Conservation (phyloP, 306 rosid species). For the Pterocarpus macrocarpus region DNA sequence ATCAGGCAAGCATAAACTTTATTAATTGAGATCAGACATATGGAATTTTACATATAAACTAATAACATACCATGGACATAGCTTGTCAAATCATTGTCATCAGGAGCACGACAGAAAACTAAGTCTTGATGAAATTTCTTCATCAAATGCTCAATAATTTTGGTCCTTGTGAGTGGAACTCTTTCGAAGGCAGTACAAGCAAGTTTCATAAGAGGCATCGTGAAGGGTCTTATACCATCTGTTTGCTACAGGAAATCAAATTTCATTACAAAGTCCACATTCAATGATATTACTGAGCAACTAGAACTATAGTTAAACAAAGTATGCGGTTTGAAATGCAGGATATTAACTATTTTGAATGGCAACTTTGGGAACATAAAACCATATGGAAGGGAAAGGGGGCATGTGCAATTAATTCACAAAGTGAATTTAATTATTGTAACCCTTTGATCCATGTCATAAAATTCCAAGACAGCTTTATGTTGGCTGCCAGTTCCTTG, state of each 20-base stretch:
- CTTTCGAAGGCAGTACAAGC: conserved; percentile 96
- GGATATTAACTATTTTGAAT: neutral
- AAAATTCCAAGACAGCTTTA: too few species aligned
- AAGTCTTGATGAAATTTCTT: conserved; percentile 85
- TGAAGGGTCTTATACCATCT: conserved; percentile 96
- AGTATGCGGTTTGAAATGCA: conserved; percentile 22
- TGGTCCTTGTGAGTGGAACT: conserved; percentile 85
- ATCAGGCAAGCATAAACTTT: neutral
- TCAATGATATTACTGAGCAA: conserved; percentile 20
- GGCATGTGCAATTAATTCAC: neutral
- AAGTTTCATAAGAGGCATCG: conserved; percentile 95
- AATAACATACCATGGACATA: conserved; percentile 70
- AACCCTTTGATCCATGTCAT: neutral
- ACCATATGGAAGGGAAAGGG: conserved; percentile 21
- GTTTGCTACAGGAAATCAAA: conserved; percentile 62
- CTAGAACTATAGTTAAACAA: conserved; percentile 30
- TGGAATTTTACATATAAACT: conserved; percentile 5
- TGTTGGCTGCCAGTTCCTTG: too few species aligned
- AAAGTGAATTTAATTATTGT: neutral
- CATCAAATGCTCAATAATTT: conserved; percentile 78
- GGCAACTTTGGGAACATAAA: neutral
- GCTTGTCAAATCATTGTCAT: conserved; percentile 71
- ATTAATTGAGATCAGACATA: conserved; percentile 5
- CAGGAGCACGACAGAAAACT: conserved; percentile 89
- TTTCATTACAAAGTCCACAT: conserved; percentile 25